Percentiles rank a stretch among this genome's conserved stretches.
phyloP scores from a whole-genome alignment of 371 early-diverging fungal species.

The Circinella minor region DNA sequence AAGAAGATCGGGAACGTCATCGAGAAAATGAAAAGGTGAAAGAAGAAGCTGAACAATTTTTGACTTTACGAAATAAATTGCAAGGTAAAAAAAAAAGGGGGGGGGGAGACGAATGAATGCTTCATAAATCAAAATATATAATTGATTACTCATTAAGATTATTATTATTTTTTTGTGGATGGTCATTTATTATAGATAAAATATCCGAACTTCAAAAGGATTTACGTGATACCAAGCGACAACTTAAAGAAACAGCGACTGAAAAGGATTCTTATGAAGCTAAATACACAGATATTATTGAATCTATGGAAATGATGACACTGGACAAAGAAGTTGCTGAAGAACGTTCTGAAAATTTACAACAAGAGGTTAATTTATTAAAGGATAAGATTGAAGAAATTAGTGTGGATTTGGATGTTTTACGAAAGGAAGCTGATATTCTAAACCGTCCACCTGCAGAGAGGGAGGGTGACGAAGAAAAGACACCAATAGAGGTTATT shows the following conservation, averaged over 20 bases:
- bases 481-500: slow-evolving; percentile 62
- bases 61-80: slow-evolving; percentile 71
- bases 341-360: slow-evolving; percentile 79
- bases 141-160: no score
- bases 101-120: not conserved
- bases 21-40: slow-evolving; percentile 75
- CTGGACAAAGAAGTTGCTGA: slow-evolving; percentile 94
- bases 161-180: not conserved
- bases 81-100: slow-evolving; percentile 36
- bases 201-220: slow-evolving; percentile 78
- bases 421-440: slow-evolving; percentile 65
- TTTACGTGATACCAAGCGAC: slow-evolving; percentile 62
- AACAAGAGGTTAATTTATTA: slow-evolving; percentile 71
- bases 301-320: slow-evolving; percentile 83
- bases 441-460: slow-evolving; percentile 37
- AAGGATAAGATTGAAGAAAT: slow-evolving; percentile 87
- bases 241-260: slow-evolving; percentile 53
- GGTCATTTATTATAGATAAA: slow-evolving; percentile 43
- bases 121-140: no score
- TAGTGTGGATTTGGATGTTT: slow-evolving; percentile 70
- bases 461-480: slow-evolving; percentile 32
- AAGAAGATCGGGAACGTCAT: slow-evolving; percentile 79
- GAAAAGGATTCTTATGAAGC: slow-evolving; percentile 71
- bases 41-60: slow-evolving; percentile 76
- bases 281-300: slow-evolving; percentile 74